phyloP scores from a whole-genome alignment of 306 rosid genomes.

The Cucumis sativus region DNA sequence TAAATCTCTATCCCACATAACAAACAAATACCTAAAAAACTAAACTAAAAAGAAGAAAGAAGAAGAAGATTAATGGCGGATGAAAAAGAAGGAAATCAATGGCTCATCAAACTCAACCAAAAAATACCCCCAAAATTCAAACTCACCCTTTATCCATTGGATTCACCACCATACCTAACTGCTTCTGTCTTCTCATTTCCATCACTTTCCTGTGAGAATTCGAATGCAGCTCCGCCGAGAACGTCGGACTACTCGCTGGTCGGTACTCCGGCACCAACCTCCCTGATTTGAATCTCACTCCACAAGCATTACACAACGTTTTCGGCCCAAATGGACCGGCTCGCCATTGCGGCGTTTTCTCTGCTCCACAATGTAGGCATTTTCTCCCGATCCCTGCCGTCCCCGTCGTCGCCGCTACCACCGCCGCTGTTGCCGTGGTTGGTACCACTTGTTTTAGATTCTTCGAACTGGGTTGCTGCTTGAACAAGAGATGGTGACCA shows the following conservation, averaged over 20 bases:
- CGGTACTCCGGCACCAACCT: constrained; percentile 64
- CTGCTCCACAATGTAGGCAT: constrained; percentile 67
- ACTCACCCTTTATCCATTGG: constrained; percentile 31
- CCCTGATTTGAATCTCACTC: constrained; percentile 58
- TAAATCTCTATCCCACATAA: constrained; percentile 1
- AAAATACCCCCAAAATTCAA: neutral
- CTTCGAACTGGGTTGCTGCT: constrained; percentile 11
- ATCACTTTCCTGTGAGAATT: constrained; percentile 60
- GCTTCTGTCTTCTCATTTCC: constrained; percentile 54
- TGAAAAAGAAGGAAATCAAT: neutral
- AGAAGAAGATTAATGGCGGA: constrained; percentile 2
- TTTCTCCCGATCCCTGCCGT: constrained; percentile 20
- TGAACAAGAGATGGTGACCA: constrained; percentile 22
- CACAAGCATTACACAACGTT: constrained; percentile 81
- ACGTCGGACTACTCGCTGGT: constrained; percentile 64
- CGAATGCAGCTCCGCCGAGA: constrained; percentile 44
- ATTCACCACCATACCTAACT: constrained; percentile 20
- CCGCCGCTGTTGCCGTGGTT: neutral
- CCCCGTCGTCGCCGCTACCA: neutral
- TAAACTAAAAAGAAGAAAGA: neutral
- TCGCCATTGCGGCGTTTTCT: constrained; percentile 68
- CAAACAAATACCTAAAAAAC: constrained; percentile 4
- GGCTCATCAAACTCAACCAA: constrained; percentile 1
- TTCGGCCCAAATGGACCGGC: constrained; percentile 59
- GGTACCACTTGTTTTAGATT: neutral